Base-by-base conservation (phyloP, 192 early-diverging fungal species). In the Podila minutissima region DNA sequence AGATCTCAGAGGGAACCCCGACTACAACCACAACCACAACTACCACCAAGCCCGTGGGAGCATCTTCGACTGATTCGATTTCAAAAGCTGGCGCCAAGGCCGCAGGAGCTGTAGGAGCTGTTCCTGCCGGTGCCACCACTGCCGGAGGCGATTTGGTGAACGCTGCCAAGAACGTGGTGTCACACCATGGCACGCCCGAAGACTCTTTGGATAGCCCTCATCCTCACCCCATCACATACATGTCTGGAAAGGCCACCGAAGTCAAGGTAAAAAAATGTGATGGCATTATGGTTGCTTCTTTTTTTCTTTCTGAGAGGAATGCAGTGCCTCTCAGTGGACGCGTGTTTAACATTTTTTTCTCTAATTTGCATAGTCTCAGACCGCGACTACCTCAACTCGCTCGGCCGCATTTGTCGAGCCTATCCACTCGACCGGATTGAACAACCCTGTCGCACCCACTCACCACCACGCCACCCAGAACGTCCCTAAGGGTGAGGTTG, bases 401-500 rank as follows among this genome's bases (percentile, higher is more conserved):
- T 10, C 17, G 13, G 20, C 33, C 31, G 17, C 37, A 29, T 0
- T 46, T 20, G 20, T 66, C 15, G 64, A 51, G 28, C 41, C 64
- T 19, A 24, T 66, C 6, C 64, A 51, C 64, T 29, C 64, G 12
- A 66, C 64, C 15, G 64, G 64, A 5, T 29, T 66, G 22, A 31
- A 41, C 68, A 61, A 9, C 55, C 59, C 19, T 28, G 32, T 22
- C 1, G 48, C 24, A 9, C n/a, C 38, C 8, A 13, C 38, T 28
- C 48, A 35, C 20, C 29, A 48, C 11, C 1, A 26, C 19, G 29
- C 20, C 51, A 67, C n/a, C 11, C 32, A 22, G 6, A 5, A 41
- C 13, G n/a, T n/a, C 29, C 26, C 64, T 49, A 29, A 50, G n/a
- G 24, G 37, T 12, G 15, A 48, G 6, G 71, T 66, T 22, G 5